A percentile compares a stretch with the other conserved stretches of the same genome.
Evolutionary conservation across 2,329 filamentous ascomycete genomes (phyloP).

Genomic region (Fusarium austroafricanum): DNA sequence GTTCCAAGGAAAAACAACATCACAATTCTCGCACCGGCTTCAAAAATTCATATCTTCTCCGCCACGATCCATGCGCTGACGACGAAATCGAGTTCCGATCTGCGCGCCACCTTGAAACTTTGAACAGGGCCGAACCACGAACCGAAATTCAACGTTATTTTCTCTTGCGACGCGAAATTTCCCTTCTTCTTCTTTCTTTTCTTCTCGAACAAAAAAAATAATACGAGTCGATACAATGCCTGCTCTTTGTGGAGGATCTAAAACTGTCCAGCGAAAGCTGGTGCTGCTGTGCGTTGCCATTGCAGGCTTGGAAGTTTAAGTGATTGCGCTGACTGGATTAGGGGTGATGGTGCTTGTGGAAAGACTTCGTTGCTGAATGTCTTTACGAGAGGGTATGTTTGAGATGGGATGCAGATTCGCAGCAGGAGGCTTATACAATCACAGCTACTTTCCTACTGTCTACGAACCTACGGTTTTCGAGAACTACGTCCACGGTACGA

Average conservation of each 20-base stretch:
- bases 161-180: conserved; percentile 7
- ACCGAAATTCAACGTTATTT: conserved; percentile 32
- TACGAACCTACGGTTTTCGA: conserved; percentile 99
- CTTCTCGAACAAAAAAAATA: background rate
- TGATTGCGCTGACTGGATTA: conserved; percentile 53
- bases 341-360: conserved; percentile 94
- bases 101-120: conserved; percentile 24
- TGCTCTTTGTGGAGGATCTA: conserved; percentile 73
- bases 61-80: conserved; percentile 21
- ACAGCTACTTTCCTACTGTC: conserved; percentile 94
- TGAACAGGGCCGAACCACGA: conserved; percentile 23
- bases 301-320: background rate
- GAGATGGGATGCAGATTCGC: background rate
- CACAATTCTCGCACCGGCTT: no score
- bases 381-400: conserved; percentile 90
- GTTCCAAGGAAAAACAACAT: no score
- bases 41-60: background rate
- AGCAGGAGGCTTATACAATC: conserved; percentile 26
- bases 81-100: conserved; percentile 19
- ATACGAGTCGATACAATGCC: conserved; percentile 40
- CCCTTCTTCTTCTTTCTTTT: background rate
- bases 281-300: conserved; percentile 76
- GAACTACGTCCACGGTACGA: conserved; percentile 95
- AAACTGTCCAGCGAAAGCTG: conserved; percentile 95
- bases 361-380: conserved; percentile 98